A percentile compares a stretch with the other conserved stretches of the same genome.
Evolutionary conservation across 1,284 basidiomycete genomes (phyloP).

Genomic region (Schizophyllum amplum): DNA sequence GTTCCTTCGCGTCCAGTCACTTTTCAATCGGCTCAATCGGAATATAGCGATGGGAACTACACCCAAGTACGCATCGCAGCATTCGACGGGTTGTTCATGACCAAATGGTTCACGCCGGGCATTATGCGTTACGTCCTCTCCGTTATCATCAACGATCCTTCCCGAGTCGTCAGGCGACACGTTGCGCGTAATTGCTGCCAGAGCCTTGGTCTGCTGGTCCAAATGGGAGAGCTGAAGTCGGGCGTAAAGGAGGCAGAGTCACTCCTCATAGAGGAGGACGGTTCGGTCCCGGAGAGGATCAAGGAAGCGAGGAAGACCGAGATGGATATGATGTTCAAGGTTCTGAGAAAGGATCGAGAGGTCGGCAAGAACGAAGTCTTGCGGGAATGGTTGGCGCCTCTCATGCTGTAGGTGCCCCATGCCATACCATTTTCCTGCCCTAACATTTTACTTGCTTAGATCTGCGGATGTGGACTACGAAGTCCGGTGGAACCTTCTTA

Average conservation of each 20-base stretch:
- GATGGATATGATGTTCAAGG: conserved; percentile 73
- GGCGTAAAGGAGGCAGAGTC: conserved; percentile 67
- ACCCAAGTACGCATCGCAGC: conserved; percentile 87
- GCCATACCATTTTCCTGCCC: not conserved
- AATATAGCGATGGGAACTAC: conserved; percentile 83
- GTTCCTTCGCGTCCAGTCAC: not conserved
- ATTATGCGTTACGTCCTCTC: conserved; percentile 87
- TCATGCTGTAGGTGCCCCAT: conserved; percentile 56
- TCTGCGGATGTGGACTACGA: conserved; percentile 74
- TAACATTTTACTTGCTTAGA: conserved; percentile 28
- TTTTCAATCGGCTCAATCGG: conserved; percentile 5
- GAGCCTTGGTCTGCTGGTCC: conserved; percentile 79
- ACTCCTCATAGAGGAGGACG: conserved; percentile 80
- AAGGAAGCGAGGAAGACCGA: conserved; percentile 77
- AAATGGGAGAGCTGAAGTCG: conserved; percentile 84
- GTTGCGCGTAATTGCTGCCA: conserved; percentile 84
- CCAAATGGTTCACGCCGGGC: conserved; percentile 78
- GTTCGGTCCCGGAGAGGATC: conserved; percentile 55
- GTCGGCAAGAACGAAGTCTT: conserved; percentile 78
- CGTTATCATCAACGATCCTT: conserved; percentile 85
- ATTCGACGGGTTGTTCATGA: conserved; percentile 89
- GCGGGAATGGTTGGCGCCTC: conserved; percentile 73
- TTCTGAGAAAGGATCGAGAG: conserved; percentile 76
- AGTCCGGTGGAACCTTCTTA: conserved; percentile 86
- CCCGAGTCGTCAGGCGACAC: conserved; percentile 75